Conservation (phyloP, 257 asterid genomes). For the Lycium ferocissimum region DNA sequence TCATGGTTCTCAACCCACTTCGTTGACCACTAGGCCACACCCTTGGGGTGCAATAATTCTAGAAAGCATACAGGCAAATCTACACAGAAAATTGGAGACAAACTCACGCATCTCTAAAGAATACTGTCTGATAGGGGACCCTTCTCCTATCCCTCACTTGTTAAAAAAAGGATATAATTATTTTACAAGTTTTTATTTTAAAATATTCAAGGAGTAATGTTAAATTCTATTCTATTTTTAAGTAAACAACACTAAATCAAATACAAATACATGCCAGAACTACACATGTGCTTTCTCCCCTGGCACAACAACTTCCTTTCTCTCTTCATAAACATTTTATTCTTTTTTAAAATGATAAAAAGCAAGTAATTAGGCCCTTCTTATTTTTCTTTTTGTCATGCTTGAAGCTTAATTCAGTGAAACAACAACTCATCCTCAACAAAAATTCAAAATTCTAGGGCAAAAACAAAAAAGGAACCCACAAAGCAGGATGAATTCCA, state of each 20-base stretch:
- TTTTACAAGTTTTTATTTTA: neutral
- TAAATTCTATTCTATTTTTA: neutral
- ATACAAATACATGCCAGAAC: too few species aligned
- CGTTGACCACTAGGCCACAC: too few species aligned
- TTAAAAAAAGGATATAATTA: too few species aligned
- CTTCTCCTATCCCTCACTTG: neutral
- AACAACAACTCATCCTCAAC: neutral
- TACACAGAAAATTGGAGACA: neutral
- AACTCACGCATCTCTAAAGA: slow-evolving; percentile 1
- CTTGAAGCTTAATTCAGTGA: neutral
- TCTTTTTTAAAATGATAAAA: too few species aligned
- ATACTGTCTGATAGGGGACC: neutral
- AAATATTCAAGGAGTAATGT: neutral
- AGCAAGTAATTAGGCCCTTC: neutral
- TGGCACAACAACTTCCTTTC: neutral
- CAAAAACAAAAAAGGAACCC: neutral
- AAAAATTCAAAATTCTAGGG: neutral
- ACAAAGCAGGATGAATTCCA: neutral
- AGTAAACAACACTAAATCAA: neutral
- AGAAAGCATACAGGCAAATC: neutral
- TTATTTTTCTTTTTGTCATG: neutral
- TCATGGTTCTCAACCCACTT: too few species aligned
- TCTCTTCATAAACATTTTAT: neutral
- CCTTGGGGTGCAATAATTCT: neutral
- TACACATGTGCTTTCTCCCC: neutral